Evolutionary conservation across 2,329 filamentous ascomycete genomes (phyloP).

Genomic region (Claviceps digitariae): DNA sequence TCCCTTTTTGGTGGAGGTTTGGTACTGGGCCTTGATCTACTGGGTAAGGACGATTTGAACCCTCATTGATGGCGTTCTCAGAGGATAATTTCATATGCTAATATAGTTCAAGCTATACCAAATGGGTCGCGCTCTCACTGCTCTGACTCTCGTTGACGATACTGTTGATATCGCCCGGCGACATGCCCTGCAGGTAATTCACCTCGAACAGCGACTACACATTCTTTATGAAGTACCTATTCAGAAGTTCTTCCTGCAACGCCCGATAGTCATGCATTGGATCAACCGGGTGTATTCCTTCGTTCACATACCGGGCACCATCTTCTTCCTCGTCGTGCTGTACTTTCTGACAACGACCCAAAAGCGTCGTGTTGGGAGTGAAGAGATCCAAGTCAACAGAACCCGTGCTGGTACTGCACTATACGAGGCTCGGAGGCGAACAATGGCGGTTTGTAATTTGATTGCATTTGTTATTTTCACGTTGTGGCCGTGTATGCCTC

Average conservation of each 20-base stretch:
- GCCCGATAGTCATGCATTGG: slow-evolving; percentile 47
- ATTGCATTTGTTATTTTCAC: slow-evolving; percentile 48
- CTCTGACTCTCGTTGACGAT: slow-evolving; percentile 51
- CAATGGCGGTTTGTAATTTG: slow-evolving; percentile 49
- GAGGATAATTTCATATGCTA: not conserved
- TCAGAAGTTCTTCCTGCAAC: slow-evolving; percentile 25
- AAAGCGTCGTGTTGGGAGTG: slow-evolving; percentile 26
- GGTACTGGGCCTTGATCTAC: slow-evolving; percentile 48
- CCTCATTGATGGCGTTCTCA: not conserved
- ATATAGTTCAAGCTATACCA: slow-evolving; percentile 48
- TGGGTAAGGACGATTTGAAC: slow-evolving; percentile 3
- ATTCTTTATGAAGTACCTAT: slow-evolving; percentile 48
- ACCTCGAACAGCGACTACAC: slow-evolving; percentile 48
- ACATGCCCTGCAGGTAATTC: slow-evolving; percentile 55
- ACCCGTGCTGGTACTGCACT: slow-evolving; percentile 28
- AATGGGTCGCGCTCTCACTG: slow-evolving; percentile 57
- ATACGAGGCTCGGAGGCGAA: slow-evolving; percentile 43
- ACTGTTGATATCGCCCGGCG: slow-evolving; percentile 55
- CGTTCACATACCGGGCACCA: slow-evolving; percentile 66
- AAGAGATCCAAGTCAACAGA: slow-evolving; percentile 16
- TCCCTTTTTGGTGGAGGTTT: slow-evolving; percentile 60
- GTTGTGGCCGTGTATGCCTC: slow-evolving; percentile 52
- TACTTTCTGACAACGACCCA: slow-evolving; percentile 58
- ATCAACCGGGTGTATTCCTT: slow-evolving; percentile 64
- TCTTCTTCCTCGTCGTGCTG: slow-evolving; percentile 50